A percentile compares a stretch with the other conserved stretches of the same genome.
Evolutionary conservation across 2,329 filamentous ascomycete genomes (phyloP).

Genomic region (Emergomyces pasteurianus): DNA sequence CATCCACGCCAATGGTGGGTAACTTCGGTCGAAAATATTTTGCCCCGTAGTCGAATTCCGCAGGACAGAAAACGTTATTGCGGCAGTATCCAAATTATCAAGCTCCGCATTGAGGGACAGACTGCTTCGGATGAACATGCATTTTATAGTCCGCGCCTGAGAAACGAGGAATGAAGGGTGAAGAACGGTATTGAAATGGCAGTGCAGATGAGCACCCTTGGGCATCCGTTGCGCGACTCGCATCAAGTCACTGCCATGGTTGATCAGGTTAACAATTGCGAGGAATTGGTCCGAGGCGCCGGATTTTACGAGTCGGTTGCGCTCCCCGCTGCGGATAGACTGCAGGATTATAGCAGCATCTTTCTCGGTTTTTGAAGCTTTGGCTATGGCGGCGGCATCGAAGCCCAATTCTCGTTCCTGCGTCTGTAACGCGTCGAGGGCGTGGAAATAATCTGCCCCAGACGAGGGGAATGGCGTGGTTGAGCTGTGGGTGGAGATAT

Average conservation of each 20-base stretch:
- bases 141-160: neutral
- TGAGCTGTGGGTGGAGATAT: neutral
- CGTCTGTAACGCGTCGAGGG: neutral
- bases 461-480: neutral
- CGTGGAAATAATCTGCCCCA: neutral
- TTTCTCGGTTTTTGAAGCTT: neutral
- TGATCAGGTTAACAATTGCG: conserved; percentile 1
- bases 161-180: conserved; percentile 2
- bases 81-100: neutral
- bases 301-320: neutral
- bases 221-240: neutral
- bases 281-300: neutral
- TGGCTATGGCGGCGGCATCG: neutral
- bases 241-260: conserved; percentile 1
- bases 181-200: conserved; percentile 3
- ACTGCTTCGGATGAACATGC: conserved; percentile 1
- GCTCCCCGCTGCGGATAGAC: neutral
- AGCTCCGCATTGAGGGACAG: neutral
- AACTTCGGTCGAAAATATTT: neutral
- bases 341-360: neutral
- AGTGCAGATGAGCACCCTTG: conserved; percentile 4
- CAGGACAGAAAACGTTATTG: conserved; percentile 2
- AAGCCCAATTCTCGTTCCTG: conserved; percentile 1
- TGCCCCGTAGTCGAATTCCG: neutral
- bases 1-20: conserved; percentile 1